Percentiles rank a stretch among this genome's conserved stretches.
These are phyloP conservation scores for Xylogone sp. DNA, from an alignment of 2,329 filamentous ascomycete species.

Conservation along the genomic window DNA sequence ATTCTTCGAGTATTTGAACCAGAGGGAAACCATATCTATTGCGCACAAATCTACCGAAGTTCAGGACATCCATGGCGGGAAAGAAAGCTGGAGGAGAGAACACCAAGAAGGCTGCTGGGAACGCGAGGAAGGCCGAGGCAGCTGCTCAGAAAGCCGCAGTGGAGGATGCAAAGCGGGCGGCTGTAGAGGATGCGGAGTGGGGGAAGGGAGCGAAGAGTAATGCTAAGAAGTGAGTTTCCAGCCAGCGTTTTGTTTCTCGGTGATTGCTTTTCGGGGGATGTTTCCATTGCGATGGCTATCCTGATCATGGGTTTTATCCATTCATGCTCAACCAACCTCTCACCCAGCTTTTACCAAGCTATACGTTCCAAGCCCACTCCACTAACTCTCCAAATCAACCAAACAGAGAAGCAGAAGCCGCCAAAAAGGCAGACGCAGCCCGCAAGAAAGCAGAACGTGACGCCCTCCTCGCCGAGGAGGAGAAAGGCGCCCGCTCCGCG, in stretches of 20 bases:
- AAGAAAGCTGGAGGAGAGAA: slow-evolving; percentile 72
- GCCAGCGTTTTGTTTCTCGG: neutral
- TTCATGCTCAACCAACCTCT: too few relatives aligned
- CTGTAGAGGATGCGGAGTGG: slow-evolving; percentile 75
- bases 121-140: slow-evolving; percentile 87
- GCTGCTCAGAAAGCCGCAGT: slow-evolving; percentile 76
- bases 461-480: slow-evolving; percentile 77
- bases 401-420: slow-evolving; percentile 73
- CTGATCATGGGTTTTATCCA: neutral
- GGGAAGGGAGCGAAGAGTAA: slow-evolving; percentile 78
- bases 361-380: too few relatives aligned
- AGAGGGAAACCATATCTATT: too few relatives aligned
- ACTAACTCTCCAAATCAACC: slow-evolving; percentile 6
- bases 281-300: neutral
- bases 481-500: slow-evolving; percentile 69
- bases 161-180: slow-evolving; percentile 62
- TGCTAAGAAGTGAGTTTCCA: slow-evolving; percentile 74
- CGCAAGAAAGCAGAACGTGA: slow-evolving; percentile 92
- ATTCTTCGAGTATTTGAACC: too few relatives aligned
- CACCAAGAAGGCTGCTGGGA: slow-evolving; percentile 84
- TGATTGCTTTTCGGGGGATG: neutral
- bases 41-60: too few relatives aligned
- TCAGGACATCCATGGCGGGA: slow-evolving; percentile 61
- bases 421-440: slow-evolving; percentile 76
- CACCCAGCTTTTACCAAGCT: too few relatives aligned